phyloP scores from a whole-genome alignment of 176 grass and related monocot species.

The Ananas comosus region DNA sequence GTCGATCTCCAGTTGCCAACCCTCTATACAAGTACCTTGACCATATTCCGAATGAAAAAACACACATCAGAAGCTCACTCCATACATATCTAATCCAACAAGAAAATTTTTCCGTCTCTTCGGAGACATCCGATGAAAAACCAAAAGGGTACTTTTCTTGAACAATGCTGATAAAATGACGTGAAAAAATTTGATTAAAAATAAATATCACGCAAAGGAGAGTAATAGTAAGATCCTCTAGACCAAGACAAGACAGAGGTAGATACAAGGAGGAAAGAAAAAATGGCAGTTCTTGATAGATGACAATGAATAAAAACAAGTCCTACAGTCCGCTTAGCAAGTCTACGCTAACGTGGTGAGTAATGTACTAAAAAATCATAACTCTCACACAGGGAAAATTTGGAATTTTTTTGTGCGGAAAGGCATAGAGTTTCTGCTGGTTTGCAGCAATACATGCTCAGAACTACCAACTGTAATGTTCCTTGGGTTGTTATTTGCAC shows the following conservation, averaged over 20 bases:
- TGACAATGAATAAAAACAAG: background rate
- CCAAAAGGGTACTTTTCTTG: background rate
- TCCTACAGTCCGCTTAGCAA: background rate
- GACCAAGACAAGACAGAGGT: no score
- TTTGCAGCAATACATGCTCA: no score
- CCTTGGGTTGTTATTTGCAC: background rate
- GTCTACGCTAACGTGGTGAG: background rate
- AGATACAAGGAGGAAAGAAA: no score
- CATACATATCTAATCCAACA: background rate
- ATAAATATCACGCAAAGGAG: no score
- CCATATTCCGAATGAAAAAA: background rate
- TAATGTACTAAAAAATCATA: background rate
- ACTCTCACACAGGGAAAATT: background rate
- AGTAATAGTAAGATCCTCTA: no score
- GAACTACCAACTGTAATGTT: background rate
- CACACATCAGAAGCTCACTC: no score
- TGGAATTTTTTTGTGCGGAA: background rate
- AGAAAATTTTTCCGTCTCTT: background rate
- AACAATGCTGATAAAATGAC: no score
- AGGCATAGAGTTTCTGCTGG: no score
- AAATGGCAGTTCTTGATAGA: no score
- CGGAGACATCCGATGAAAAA: background rate
- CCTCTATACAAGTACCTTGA: slow-evolving; percentile 92
- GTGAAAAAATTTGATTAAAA: no score
- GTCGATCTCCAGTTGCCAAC: slow-evolving; percentile 72